Evolutionary conservation across 768 basidiomycete genomes (phyloP).

Genomic region (Kwoniella heveanensis): DNA sequence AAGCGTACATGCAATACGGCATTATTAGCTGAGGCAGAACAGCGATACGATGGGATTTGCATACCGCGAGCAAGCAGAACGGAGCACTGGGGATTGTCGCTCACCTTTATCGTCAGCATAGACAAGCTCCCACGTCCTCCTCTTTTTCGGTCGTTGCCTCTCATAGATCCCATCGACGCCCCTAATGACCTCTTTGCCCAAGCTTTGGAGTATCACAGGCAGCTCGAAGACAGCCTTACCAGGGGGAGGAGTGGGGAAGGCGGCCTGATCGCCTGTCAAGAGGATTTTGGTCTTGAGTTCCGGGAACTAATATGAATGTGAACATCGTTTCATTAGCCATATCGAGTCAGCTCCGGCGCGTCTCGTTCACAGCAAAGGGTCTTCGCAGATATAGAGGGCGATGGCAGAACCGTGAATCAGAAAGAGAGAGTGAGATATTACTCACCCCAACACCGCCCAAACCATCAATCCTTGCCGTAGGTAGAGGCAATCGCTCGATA

Average conservation of each 20-base stretch:
- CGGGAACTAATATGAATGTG: too few relatives aligned
- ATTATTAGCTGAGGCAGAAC: too few relatives aligned
- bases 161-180: conserved; percentile 38
- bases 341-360: too few relatives aligned
- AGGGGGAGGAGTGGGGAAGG: conserved; percentile 37
- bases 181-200: conserved; percentile 32
- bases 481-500: conserved; percentile 78
- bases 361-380: too few relatives aligned
- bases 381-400: too few relatives aligned
- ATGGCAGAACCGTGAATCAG: too few relatives aligned
- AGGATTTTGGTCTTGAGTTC: conserved; percentile 31
- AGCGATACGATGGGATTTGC: too few relatives aligned
- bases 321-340: too few relatives aligned
- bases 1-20: background rate
- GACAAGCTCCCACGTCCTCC: conserved; percentile 41
- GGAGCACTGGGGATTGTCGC: conserved; percentile 3
- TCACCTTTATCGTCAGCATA: conserved; percentile 19
- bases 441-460: conserved; percentile 46
- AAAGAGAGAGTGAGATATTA: background rate
- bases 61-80: too few relatives aligned
- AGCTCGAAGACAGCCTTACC: conserved; percentile 24
- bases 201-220: conserved; percentile 20
- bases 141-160: conserved; percentile 27
- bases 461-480: conserved; percentile 64
- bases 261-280: conserved; percentile 36